Conservation (phyloP, 352 stramenopile genomes). For the Phytopythium aichiense region DNA sequence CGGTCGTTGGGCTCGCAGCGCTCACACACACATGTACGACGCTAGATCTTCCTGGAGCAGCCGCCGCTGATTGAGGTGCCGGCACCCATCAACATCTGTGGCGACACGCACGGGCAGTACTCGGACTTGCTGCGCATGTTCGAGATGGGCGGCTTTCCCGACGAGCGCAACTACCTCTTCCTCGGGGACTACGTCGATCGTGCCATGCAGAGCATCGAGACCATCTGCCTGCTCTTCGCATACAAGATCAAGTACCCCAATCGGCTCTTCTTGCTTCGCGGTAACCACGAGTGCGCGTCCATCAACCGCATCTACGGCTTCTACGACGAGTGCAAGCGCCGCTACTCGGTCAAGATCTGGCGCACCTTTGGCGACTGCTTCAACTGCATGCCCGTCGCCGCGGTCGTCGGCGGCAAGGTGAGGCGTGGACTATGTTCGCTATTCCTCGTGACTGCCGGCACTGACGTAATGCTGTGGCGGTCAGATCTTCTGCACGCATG, state of each 20-base stretch:
- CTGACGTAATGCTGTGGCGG: background rate
- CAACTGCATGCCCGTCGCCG: conserved; percentile 97
- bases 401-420: conserved; percentile 94
- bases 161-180: conserved; percentile 68
- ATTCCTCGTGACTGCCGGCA: background rate
- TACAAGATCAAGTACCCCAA: conserved; percentile 99
- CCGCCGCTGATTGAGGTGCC: conserved; percentile 93
- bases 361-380: conserved; percentile 97
- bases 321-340: conserved; percentile 98
- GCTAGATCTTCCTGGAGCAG: conserved; percentile 87
- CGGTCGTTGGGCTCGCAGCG: no score
- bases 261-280: conserved; percentile 96
- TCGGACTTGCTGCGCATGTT: conserved; percentile 98
- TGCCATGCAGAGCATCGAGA: conserved; percentile 96
- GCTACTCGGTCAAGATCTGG: conserved; percentile 93
- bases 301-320: conserved; percentile 99
- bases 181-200: conserved; percentile 92
- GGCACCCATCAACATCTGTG: conserved; percentile 96
- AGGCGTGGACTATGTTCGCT: background rate
- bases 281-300: conserved; percentile 98
- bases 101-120: conserved; percentile 98
- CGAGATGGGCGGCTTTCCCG: conserved; percentile 88
- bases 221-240: conserved; percentile 95
- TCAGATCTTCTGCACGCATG: conserved; percentile 98
- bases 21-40: background rate